Evolutionary conservation across 164 flowering plant genomes (phyloP).

Genomic region (Tinospora cordifolia): DNA sequence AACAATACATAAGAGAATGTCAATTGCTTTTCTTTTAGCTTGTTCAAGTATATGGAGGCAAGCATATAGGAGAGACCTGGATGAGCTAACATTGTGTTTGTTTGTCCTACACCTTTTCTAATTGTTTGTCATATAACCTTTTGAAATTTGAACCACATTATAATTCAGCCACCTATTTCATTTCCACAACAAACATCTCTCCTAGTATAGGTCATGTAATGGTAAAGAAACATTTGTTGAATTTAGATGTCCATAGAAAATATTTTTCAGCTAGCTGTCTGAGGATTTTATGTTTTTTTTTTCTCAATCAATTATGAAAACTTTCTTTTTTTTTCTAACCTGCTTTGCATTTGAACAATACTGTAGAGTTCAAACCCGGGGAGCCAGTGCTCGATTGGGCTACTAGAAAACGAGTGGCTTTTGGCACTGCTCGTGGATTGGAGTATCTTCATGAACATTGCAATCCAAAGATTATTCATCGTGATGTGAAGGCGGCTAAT

Average conservation of each 20-base stretch:
- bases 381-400: conserved; percentile 66
- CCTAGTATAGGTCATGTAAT: neutral
- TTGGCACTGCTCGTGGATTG: conserved; percentile 75
- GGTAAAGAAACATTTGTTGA: neutral
- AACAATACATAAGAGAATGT: no score
- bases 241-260: neutral
- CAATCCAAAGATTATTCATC: conserved; percentile 78
- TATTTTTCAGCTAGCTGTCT: neutral
- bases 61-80: no score
- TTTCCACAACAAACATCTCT: neutral
- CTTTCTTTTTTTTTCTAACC: neutral
- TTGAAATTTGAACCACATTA: neutral
- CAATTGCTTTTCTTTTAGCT: no score
- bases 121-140: no score
- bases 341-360: neutral
- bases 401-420: conserved; percentile 59
- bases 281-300: neutral
- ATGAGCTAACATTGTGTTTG: no score
- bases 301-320: neutral
- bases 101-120: no score
- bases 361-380: conserved; percentile 67
- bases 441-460: conserved; percentile 85
- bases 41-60: no score
- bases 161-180: neutral
- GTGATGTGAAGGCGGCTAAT: conserved; percentile 86